Evolutionary conservation across 768 basidiomycete genomes (phyloP), one percentile per base, ranked within the genome.

Genomic region (Cyclocybe cylindracea): DNA sequence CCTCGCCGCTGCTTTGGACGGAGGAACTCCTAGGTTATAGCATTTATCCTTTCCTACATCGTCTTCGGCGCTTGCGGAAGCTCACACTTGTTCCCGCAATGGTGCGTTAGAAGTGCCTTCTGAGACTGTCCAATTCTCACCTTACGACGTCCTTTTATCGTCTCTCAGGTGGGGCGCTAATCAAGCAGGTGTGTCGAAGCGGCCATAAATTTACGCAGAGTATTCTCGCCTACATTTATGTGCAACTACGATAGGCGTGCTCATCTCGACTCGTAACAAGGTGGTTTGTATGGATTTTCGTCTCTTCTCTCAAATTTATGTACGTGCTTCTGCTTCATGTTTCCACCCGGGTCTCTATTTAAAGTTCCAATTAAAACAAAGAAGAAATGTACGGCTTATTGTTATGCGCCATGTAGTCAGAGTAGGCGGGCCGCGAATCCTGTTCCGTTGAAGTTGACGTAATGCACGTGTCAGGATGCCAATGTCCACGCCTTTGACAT

Each of bases 1-100:
- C 35, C 57, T 77, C 37, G 73, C 72, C 8, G 72, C 73, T 44
- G 68, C 65, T 42, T 65, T 70, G 42, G 72, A 68, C 41, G 69
- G 71, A 47, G 71, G 71, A 49, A 71, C 70, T 31, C 69, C 5
- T 72, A 81, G 62, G 78, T 83, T 13, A 83, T 83, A 80, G 72
- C 78, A 32, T 79, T 79, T 63, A 68, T 82, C 14, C 67, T 77
- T 7, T 79, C 81, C 1, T 63, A 80, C 67, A 58, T 79, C 0
- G 78, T 83, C 3, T 76, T 77, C 49, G 83, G 83, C 16, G 82
- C 77, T 3, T 70, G 73, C 10, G 80, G 82, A 2, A 62, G 65
- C 10, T 61, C 78, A 0, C 76, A 81, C 56, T 60, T 75, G 18
- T 83, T 83, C 70, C 78, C 81, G 8, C 62, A 67, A 56, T 82